Percentiles rank a stretch among this genome's conserved stretches.
Conservation (phyloP, 768 basidiomycete genomes). For the Clavulina sp. region DNA sequence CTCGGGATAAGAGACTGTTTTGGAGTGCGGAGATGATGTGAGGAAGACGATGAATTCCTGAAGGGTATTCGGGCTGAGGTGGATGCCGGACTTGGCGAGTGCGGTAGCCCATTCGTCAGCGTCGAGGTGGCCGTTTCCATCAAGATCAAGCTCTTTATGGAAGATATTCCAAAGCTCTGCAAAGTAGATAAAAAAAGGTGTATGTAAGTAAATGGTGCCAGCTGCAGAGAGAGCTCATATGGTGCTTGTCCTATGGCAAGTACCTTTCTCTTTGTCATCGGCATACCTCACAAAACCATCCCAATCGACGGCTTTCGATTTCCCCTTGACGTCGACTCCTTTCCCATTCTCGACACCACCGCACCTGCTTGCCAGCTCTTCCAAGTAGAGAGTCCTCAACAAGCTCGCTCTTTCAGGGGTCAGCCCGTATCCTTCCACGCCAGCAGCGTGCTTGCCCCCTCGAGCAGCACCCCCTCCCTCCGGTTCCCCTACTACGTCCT, state of each 20-base stretch:
- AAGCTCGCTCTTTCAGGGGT: slow-evolving; percentile 40
- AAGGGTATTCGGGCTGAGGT: slow-evolving; percentile 38
- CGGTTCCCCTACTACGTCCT: no score
- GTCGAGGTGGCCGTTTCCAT: slow-evolving; percentile 73
- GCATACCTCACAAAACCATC: slow-evolving; percentile 58
- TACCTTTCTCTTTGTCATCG: slow-evolving; percentile 65
- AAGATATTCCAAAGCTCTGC: slow-evolving; percentile 84
- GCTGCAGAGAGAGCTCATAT: slow-evolving; percentile 16
- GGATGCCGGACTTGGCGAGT: slow-evolving; percentile 49
- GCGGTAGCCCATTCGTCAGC: slow-evolving; percentile 41
- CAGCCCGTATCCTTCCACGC: no score
- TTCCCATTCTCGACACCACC: slow-evolving; percentile 9
- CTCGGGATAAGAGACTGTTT: slow-evolving; percentile 59
- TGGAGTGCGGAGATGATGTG: slow-evolving; percentile 50
- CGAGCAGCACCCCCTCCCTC: no score
- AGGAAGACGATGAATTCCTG: slow-evolving; percentile 68
- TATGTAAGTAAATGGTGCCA: background rate
- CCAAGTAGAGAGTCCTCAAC: slow-evolving; percentile 54
- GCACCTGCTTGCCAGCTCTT: slow-evolving; percentile 42
- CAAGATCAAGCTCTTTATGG: slow-evolving; percentile 77
- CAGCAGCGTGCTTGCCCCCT: no score
- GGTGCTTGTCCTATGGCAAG: no score
- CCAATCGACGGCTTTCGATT: slow-evolving; percentile 39
- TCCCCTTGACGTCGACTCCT: slow-evolving; percentile 17
- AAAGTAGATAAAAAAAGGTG: slow-evolving; percentile 1